Evolutionary conservation across 202 grass and related monocot genomes (phyloP), one percentile per base, ranked within the genome.

Genomic region (Tripidium arundinaceum): DNA sequence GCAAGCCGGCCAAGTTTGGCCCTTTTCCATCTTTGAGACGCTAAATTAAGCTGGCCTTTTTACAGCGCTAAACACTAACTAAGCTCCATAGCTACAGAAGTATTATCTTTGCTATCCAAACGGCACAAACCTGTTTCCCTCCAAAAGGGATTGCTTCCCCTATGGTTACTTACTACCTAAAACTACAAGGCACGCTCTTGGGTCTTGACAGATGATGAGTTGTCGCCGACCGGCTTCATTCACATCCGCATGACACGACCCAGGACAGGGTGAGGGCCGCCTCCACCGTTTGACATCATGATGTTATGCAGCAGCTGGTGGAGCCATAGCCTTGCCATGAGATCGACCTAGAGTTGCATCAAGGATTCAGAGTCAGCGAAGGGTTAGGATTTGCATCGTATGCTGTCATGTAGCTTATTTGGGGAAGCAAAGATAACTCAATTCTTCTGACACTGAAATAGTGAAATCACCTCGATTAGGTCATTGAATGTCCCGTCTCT

Each of bases 401-500:
- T 33, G 70, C 62, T 47, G 40, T 34, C 33, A 5, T 37, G 39
- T 24, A 68, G 39, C 4, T 79, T 71, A 3, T 80, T 15, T 60
- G 21, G 19, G 25, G 15, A 80, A 42, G 64, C 22, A 57, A 5
- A 13, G 70, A 27, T 22, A 25, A 26, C 10, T 4, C 22, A n/a
- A 59, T 26, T 59, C 31, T 46, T 55, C 50, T 55, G 50, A 22
- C 19, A 55, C 7, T 10, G 50, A 22, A 3, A 31, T 39, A 22
- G 36, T 41, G 81, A 55, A 50, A 83, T 82, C 58, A 94, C 92
- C 68, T 91, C 83, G 65, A 94, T 90, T 57, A 86, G 87, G 58
- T 31, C 74, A 75, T 91, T 88, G 37, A 98, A 87, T 57, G 95
- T 94, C 11, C 95, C 79, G 9, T 98, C 86, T 75, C 81, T 93